Evolutionary conservation across 2,329 filamentous ascomycete species (phyloP), one percentile per base, ranked within the genome.

Genomic region (Pyrenophora graminea): DNA sequence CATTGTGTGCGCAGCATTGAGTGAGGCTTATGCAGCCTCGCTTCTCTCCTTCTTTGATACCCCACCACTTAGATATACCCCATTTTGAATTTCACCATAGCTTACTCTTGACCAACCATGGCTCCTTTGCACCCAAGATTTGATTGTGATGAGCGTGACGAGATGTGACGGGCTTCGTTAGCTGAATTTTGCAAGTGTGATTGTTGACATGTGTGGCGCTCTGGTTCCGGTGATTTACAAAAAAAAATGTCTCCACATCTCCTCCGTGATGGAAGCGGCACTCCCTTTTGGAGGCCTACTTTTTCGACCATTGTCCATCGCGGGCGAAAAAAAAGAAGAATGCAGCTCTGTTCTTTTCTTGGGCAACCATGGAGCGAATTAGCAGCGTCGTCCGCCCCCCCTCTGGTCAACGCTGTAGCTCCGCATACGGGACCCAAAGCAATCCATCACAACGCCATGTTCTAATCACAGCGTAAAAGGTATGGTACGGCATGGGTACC

Each of bases 21-120:
- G 60, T 55, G 53, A 59, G 54, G 57, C 59, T 59, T 55, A 45
- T 50, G 59, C 62, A 58, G 51, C 19, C 30, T 48, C 45, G 38
- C 60, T 51, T 65, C 66, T 57, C 64, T 57, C 64, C 58, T 52
- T 56, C 58, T 63, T 58, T 64, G 67, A 71, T 70, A 70, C 67
- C 68, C 57, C 38, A 46, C 48, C 47, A 34, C 51, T 42, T 51
- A 55, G 23, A 48, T 31, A 48, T 43, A 48, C 39, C 39, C 46
- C 32, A 36, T 43, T 48, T 48, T 27, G 17, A 48, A 5, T 42
- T 36, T 30, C 25, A 25, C 6, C 4, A 30, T 18, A 38, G 21
- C 40, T 43, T 46, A 42, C 30, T 55, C 48, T 44, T 44, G 37
- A 30, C 38, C 3, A 33, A 9, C 18, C 40, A 23, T 43, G n/a